Conservation (phyloP, 2,329 filamentous ascomycete genomes). For the Purpureocillium lavendulum region DNA sequence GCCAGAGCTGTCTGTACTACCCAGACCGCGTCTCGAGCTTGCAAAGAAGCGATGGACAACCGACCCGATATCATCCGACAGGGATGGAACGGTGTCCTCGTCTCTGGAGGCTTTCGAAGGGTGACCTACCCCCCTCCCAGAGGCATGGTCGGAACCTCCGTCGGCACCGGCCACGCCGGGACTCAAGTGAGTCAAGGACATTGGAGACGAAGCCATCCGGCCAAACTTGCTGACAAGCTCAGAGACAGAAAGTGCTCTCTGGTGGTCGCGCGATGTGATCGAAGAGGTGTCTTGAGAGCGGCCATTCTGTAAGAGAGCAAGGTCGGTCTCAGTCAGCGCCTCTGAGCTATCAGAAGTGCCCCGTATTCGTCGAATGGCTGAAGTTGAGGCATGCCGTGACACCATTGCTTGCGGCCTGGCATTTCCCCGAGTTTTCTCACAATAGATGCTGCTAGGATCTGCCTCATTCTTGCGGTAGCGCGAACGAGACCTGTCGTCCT, state of each 20-base stretch:
- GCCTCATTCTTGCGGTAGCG: too few species aligned
- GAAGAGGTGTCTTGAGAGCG: constrained; percentile 1
- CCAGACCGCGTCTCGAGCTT: neutral
- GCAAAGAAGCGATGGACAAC: neutral
- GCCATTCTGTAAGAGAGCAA: constrained; percentile 1
- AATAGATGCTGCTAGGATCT: too few species aligned
- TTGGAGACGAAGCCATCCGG: constrained; percentile 10
- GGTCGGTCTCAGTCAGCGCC: neutral
- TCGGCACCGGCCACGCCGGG: too few species aligned
- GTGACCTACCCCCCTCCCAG: too few species aligned
- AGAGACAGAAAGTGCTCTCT: constrained; percentile 12
- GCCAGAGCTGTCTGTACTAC: neutral
- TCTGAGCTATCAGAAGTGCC: neutral
- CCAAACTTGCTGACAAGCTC: constrained; percentile 16
- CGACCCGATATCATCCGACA: neutral
- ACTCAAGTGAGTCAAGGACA: too few species aligned
- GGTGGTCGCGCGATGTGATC: constrained; percentile 1
- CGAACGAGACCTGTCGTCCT: too few species aligned
- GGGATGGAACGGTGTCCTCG: neutral
- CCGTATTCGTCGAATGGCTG: neutral
- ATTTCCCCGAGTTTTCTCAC: too few species aligned
- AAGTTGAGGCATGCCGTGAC: neutral
- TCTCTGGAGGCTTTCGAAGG: too few species aligned
- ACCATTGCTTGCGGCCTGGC: too few species aligned
- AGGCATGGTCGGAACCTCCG: too few species aligned